phyloP scores from a whole-genome alignment of 805 yeast species.

The Barnettozyma siamensis region DNA sequence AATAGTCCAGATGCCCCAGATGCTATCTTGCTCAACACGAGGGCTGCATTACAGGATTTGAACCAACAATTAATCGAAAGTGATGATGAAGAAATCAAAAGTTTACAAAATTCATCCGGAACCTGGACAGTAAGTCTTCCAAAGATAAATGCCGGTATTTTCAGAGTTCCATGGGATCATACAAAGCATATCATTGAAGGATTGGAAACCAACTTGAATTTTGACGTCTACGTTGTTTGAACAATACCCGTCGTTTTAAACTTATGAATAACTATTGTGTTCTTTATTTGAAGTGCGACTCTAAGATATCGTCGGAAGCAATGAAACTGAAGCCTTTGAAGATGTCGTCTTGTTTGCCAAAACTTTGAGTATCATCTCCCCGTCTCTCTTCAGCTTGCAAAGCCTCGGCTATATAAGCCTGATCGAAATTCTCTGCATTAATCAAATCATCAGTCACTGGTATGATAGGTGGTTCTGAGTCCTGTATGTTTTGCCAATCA shows the following conservation, averaged over 20 bases:
- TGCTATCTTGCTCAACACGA: constrained; percentile 48
- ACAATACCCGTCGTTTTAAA: too few relatives aligned
- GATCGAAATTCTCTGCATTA: constrained; percentile 76
- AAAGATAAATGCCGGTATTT: constrained; percentile 73
- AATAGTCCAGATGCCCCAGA: constrained; percentile 33
- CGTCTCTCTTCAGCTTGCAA: neutral
- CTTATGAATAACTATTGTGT: neutral
- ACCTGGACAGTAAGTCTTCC: constrained; percentile 53
- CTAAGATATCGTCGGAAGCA: constrained; percentile 35
- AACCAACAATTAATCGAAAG: constrained; percentile 28
- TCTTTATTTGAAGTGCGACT: constrained; percentile 15
- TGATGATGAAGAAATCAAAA: neutral
- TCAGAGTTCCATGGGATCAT: constrained; percentile 70
- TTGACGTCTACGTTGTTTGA: constrained; percentile 43
- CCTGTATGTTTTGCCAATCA: constrained; percentile 53
- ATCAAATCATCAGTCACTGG: constrained; percentile 73
- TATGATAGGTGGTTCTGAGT: constrained; percentile 61
- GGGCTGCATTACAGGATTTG: constrained; percentile 43
- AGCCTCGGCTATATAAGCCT: constrained; percentile 62
- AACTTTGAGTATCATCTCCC: neutral
- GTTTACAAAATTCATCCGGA: constrained; percentile 7
- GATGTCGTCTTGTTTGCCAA: constrained; percentile 20
- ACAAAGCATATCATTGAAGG: constrained; percentile 50
- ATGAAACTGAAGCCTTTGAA: constrained; percentile 42
- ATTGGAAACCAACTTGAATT: constrained; percentile 22